Conservation (phyloP, 164 flowering plant genomes). For the Vitis rupestris region DNA sequence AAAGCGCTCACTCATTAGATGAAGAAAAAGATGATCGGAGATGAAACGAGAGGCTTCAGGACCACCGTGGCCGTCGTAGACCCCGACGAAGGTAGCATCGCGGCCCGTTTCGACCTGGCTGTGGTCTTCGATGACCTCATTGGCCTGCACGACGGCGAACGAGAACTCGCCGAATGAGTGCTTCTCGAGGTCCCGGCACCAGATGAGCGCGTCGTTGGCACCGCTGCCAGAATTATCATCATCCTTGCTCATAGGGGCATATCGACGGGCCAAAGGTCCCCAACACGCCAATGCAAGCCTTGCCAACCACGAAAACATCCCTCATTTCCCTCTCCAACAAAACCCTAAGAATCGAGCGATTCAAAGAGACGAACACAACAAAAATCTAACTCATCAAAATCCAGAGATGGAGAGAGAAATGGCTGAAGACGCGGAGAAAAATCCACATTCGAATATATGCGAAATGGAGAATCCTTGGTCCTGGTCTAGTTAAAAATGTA, state of each 20-base stretch:
- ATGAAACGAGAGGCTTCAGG: slow-evolving; percentile 67
- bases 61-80: slow-evolving; percentile 92
- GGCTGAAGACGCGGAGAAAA: neutral
- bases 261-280: slow-evolving; percentile 50
- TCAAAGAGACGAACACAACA: neutral
- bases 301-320: slow-evolving; percentile 76
- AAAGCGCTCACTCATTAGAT: slow-evolving; percentile 51
- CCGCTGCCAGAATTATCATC: slow-evolving; percentile 11
- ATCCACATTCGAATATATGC: neutral
- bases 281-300: slow-evolving; percentile 46
- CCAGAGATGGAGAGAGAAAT: neutral
- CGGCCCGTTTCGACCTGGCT: slow-evolving; percentile 71
- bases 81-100: slow-evolving; percentile 62
- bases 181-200: slow-evolving; percentile 61
- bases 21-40: slow-evolving; percentile 48
- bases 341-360: slow-evolving; percentile 3
- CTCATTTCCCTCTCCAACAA: slow-evolving; percentile 57
- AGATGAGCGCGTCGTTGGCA: slow-evolving; percentile 34
- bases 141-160: slow-evolving; percentile 72
- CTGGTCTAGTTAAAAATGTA: too few species aligned
- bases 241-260: slow-evolving; percentile 78
- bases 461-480: too few species aligned
- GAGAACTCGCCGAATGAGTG: slow-evolving; percentile 74
- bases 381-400: neutral
- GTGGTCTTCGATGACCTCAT: slow-evolving; percentile 69